These are phyloP conservation scores for Geotrichum bryndzae DNA, from an alignment of 1,139 yeast genomes.

Conservation along the genomic window DNA sequence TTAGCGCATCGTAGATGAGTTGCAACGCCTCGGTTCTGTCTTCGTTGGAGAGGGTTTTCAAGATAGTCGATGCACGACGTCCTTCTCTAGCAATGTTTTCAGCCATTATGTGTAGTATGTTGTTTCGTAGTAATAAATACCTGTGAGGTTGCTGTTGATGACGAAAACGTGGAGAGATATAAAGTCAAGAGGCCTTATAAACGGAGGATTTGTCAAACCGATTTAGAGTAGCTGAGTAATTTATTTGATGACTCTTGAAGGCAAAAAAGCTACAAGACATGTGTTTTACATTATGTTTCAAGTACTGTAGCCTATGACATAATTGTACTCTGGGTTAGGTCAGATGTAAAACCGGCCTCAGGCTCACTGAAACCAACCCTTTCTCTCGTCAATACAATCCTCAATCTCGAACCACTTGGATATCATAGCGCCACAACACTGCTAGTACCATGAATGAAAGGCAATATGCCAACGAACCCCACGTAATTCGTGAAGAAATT, in stretches of 20 bases:
- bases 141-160: background rate
- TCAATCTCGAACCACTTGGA: background rate
- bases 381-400: background rate
- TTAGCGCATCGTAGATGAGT: slow-evolving; percentile 64
- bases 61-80: slow-evolving; percentile 65
- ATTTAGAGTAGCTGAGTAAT: background rate
- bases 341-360: no score
- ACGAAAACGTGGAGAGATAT: background rate
- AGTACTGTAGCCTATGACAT: no score
- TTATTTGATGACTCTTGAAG: background rate
- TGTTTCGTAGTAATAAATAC: background rate
- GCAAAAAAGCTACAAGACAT: background rate
- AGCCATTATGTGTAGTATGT: slow-evolving; percentile 38
- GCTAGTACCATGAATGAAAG: background rate
- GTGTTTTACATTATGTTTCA: no score
- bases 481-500: background rate
- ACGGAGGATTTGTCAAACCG: background rate
- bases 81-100: slow-evolving; percentile 76
- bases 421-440: background rate
- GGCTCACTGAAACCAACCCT: background rate
- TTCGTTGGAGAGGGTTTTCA: slow-evolving; percentile 70
- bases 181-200: background rate
- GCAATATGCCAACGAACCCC: background rate
- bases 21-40: slow-evolving; percentile 69
- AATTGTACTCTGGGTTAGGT: no score